A percentile compares a stretch with the other conserved stretches of the same genome.
Evolutionary conservation across 495 filamentous ascomycete genomes (phyloP).

Genomic region (Poronia punctata): DNA sequence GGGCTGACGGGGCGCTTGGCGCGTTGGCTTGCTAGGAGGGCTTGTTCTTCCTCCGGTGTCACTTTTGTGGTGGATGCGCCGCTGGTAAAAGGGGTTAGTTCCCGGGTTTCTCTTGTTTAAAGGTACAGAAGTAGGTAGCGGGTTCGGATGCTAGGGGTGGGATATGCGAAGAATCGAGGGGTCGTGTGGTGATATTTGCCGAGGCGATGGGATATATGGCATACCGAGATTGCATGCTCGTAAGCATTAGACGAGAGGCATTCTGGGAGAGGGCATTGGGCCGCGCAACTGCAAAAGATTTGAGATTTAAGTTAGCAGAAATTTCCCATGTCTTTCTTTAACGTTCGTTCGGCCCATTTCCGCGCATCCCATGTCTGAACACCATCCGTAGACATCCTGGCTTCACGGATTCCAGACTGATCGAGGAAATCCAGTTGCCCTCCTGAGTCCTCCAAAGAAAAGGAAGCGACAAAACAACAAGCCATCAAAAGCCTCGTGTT

Average conservation of each 20-base stretch:
- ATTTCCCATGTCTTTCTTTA: not conserved
- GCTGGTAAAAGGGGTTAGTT: constrained; percentile 26
- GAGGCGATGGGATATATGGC: constrained; percentile 1
- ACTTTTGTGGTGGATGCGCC: constrained; percentile 53
- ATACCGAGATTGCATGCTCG: constrained; percentile 50
- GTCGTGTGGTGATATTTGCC: constrained; percentile 1
- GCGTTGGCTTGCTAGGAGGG: constrained; percentile 80
- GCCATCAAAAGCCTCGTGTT: too few relatives aligned
- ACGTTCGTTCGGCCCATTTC: not conserved
- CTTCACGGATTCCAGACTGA: too few relatives aligned
- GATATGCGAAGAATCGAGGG: not conserved
- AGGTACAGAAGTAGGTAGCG: not conserved
- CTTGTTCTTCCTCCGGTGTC: constrained; percentile 48
- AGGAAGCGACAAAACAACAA: too few relatives aligned
- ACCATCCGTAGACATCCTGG: too few relatives aligned
- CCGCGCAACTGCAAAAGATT: constrained; percentile 42
- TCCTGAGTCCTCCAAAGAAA: too few relatives aligned
- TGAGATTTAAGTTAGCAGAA: constrained; percentile 3
- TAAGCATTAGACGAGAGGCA: constrained; percentile 33
- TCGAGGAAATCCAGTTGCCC: too few relatives aligned
- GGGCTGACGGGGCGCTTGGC: constrained; percentile 77
- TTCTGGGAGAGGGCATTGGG: constrained; percentile 37
- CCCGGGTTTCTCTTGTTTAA: too few relatives aligned
- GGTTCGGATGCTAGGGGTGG: not conserved
- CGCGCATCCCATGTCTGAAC: too few relatives aligned